Percentiles rank a stretch among this genome's conserved stretches.
Evolutionary conservation across 305 asterid genomes (phyloP).

Genomic region (Coffea humblotiana): DNA sequence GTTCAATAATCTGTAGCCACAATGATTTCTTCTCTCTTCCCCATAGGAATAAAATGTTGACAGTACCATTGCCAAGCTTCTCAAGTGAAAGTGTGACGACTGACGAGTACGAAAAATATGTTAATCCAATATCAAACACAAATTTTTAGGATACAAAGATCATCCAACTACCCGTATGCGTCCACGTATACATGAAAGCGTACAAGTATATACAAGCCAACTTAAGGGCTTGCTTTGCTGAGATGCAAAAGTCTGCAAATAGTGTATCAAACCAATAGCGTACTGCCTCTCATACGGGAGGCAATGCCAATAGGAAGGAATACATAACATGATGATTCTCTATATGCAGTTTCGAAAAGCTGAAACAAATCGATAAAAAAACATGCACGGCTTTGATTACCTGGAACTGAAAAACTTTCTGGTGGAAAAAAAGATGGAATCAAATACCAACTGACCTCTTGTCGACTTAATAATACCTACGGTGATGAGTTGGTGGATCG

Average conservation of each 20-base stretch:
- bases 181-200: background rate
- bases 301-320: background rate
- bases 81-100: background rate
- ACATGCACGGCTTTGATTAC: background rate
- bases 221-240: background rate
- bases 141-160: background rate
- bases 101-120: background rate
- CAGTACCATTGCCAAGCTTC: background rate
- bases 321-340: slow-evolving; percentile 4
- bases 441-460: background rate
- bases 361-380: background rate
- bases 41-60: background rate
- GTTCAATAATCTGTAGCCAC: background rate
- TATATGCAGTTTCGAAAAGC: slow-evolving; percentile 10
- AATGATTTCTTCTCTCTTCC: background rate
- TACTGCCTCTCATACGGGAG: background rate
- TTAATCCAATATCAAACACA: background rate
- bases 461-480: background rate
- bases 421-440: slow-evolving; percentile 11
- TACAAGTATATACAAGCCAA: no score
- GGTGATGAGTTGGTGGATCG: slow-evolving; percentile 18
- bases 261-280: no score
- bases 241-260: background rate
- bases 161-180: slow-evolving; percentile 8
- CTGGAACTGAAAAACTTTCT: background rate